Percentiles rank a stretch among this genome's conserved stretches.
phyloP scores from a whole-genome alignment of 2,329 filamentous ascomycete genomes.

The Cladosporium sp. region DNA sequence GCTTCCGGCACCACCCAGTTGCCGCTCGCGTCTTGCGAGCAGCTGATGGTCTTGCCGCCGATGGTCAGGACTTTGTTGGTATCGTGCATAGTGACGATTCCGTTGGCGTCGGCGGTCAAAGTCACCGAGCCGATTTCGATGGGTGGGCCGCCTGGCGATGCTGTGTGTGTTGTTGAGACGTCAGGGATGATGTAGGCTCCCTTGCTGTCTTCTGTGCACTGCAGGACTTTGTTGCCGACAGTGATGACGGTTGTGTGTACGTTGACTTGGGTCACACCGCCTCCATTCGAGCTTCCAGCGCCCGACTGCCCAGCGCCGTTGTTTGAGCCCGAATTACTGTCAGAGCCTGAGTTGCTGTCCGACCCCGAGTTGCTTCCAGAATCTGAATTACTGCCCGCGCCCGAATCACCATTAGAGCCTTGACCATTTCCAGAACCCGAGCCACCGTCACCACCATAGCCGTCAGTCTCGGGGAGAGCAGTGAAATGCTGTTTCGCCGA shows the following conservation, averaged over 20 bases:
- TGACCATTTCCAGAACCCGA: background rate
- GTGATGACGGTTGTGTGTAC: slow-evolving; percentile 9
- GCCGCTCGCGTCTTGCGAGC: background rate
- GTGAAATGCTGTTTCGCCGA: background rate
- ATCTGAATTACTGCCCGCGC: background rate
- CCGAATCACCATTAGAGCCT: background rate
- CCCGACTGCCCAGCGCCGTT: background rate
- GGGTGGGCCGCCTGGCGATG: background rate
- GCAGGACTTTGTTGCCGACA: background rate
- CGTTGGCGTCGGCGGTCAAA: background rate
- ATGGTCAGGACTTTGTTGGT: background rate
- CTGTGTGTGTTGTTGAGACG: background rate
- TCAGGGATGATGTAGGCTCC: slow-evolving; percentile 4
- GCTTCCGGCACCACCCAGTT: background rate
- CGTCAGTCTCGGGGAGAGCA: slow-evolving; percentile 3
- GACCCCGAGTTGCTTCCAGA: background rate
- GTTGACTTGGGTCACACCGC: background rate
- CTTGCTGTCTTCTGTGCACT: background rate
- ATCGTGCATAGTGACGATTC: background rate
- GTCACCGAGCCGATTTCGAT: background rate
- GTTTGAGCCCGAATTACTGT: background rate
- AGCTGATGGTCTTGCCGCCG: background rate
- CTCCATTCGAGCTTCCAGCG: background rate
- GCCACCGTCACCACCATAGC: background rate
- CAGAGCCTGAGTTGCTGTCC: background rate